These are phyloP conservation scores for Hortiboletus flavorubellus DNA, from an alignment of 768 basidiomycete genomes.

Conservation along the genomic window DNA sequence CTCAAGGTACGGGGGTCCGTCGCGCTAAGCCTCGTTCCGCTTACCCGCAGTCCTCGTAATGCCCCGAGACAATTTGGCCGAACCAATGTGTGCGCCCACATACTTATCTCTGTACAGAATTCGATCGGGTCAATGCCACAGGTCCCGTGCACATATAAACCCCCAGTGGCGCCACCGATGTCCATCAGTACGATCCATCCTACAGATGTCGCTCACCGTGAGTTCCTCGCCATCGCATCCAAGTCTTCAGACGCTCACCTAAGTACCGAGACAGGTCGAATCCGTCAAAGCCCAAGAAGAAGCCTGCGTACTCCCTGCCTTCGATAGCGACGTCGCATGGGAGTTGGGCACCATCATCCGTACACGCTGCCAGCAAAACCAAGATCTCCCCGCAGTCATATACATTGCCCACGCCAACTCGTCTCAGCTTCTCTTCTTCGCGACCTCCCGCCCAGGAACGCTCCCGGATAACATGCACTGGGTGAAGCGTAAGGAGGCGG, in stretches of 20 bases:
- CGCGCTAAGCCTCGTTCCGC: no score
- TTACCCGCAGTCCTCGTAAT: no score
- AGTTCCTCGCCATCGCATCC: not conserved
- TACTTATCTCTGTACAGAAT: no score
- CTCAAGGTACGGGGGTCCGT: no score
- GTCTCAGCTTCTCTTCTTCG: constrained; percentile 32
- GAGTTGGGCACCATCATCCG: constrained; percentile 30
- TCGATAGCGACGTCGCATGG: constrained; percentile 34
- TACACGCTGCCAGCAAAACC: constrained; percentile 12
- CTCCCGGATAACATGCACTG: constrained; percentile 31
- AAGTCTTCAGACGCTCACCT: not conserved
- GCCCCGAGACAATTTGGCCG: no score
- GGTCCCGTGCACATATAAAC: no score
- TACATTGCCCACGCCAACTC: constrained; percentile 30
- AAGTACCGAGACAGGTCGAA: constrained; percentile 10
- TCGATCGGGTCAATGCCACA: no score
- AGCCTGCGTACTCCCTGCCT: constrained; percentile 23
- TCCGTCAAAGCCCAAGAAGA: constrained; percentile 24
- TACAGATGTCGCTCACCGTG: not conserved
- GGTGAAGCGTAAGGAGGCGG: constrained; percentile 34
- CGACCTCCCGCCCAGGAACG: constrained; percentile 27
- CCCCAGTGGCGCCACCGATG: no score
- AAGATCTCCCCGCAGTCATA: constrained; percentile 23
- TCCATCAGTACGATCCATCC: no score
- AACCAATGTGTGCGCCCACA: no score